Conservation (phyloP, 2,329 filamentous ascomycete species). For the Microdochium trichocladiopsis region DNA sequence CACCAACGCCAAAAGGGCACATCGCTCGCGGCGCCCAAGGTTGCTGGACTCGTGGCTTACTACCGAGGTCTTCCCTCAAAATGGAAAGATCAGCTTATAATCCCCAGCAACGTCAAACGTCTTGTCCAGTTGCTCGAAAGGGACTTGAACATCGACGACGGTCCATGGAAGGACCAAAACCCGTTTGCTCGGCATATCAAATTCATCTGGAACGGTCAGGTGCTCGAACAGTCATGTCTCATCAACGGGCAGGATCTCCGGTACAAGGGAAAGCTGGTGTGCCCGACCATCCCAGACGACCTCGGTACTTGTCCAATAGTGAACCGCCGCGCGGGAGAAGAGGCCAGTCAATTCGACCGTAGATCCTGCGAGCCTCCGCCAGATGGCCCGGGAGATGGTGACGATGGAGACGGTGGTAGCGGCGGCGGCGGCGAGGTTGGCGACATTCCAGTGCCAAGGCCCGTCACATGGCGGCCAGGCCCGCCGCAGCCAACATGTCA, state of each 20-base stretch:
- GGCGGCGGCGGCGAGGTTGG: background rate
- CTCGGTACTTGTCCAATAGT: background rate
- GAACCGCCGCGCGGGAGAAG: background rate
- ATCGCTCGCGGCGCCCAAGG: background rate
- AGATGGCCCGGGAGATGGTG: background rate
- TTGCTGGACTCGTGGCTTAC: background rate
- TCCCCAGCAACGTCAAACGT: background rate
- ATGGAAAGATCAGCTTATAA: background rate
- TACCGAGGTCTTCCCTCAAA: background rate
- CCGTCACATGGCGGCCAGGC: background rate
- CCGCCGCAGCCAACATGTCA: background rate
- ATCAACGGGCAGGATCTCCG: background rate
- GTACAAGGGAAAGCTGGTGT: background rate
- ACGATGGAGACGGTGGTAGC: background rate
- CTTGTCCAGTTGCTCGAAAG: background rate
- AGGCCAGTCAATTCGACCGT: background rate
- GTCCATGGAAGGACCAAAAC: background rate
- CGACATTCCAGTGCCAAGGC: background rate
- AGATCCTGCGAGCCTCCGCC: background rate
- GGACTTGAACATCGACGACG: background rate
- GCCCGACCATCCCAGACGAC: background rate
- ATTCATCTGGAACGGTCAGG: background rate
- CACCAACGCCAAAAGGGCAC: background rate
- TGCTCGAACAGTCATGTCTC: background rate
- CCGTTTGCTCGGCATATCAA: background rate